Percentiles rank a stretch among this genome's conserved stretches.
These are phyloP conservation scores for Suhomyces kunorum DNA, from an alignment of 1,139 yeast genomes.

Conservation along the genomic window DNA sequence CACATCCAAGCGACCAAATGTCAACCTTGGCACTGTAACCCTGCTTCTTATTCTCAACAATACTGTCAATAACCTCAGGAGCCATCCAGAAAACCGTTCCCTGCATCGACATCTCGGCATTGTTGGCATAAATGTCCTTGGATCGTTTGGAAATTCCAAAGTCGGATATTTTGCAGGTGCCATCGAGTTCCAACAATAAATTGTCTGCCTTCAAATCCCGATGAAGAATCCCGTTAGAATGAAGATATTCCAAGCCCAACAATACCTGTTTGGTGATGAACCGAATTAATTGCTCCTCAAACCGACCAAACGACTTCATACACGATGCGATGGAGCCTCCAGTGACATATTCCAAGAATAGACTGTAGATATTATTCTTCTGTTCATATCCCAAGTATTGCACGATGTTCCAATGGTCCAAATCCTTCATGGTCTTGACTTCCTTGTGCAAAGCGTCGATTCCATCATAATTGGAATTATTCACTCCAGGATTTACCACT, in stretches of 20 bases:
- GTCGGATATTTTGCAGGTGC: conserved; percentile 93
- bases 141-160: conserved; percentile 94
- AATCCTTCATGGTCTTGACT: conserved; percentile 90
- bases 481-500: conserved; percentile 52
- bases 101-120: conserved; percentile 91
- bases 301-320: conserved; percentile 78
- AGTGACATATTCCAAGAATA: conserved; percentile 93
- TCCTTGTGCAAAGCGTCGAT: conserved; percentile 86
- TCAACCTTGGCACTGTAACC: conserved; percentile 97
- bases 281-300: conserved; percentile 74
- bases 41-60: conserved; percentile 72
- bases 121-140: conserved; percentile 81
- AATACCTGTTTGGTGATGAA: conserved; percentile 80
- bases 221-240: conserved; percentile 83
- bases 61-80: conserved; percentile 91
- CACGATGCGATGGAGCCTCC: conserved; percentile 96
- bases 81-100: conserved; percentile 99
- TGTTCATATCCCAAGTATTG: conserved; percentile 94
- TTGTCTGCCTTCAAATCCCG: conserved; percentile 97
- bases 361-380: conserved; percentile 70
- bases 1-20: conserved; percentile 94
- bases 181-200: conserved; percentile 82
- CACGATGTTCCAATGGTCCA: conserved; percentile 91
- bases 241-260: conserved; percentile 82
- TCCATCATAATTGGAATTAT: conserved; percentile 45